Evolutionary conservation across 495 filamentous ascomycete species (phyloP).

Genomic region (Cryomyces minteri): DNA sequence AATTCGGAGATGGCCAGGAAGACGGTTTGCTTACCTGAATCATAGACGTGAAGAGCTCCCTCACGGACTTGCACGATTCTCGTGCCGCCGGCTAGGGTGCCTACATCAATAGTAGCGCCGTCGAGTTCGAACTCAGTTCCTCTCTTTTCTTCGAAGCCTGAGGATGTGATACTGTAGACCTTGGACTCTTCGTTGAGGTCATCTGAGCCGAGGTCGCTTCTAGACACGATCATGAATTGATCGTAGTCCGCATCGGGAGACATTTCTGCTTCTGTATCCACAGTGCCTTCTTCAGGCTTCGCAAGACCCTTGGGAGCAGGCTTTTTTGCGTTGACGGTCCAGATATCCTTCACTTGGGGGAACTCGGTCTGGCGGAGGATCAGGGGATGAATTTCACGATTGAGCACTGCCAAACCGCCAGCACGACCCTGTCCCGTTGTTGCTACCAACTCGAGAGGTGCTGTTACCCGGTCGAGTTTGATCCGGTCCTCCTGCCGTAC

Average conservation of each 20-base stretch:
- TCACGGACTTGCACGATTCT: slow-evolving; percentile 71
- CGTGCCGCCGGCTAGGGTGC: slow-evolving; percentile 50
- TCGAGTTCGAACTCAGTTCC: slow-evolving; percentile 81
- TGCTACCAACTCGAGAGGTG: slow-evolving; percentile 48
- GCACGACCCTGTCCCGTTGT: slow-evolving; percentile 49
- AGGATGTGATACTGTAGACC: slow-evolving; percentile 40
- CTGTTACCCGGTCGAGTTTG: neutral
- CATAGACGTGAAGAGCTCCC: slow-evolving; percentile 72
- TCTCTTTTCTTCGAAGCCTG: slow-evolving; percentile 42
- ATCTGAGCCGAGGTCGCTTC: slow-evolving; percentile 22
- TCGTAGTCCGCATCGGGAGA: slow-evolving; percentile 35
- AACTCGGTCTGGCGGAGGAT: slow-evolving; percentile 43
- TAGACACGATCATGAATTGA: slow-evolving; percentile 50
- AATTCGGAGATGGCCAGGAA: too few relatives aligned
- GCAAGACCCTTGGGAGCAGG: slow-evolving; percentile 33
- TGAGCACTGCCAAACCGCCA: slow-evolving; percentile 56
- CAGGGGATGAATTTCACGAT: slow-evolving; percentile 50
- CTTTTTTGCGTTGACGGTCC: slow-evolving; percentile 42
- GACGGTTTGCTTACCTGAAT: slow-evolving; percentile 42
- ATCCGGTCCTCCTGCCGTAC: neutral
- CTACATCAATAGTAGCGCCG: slow-evolving; percentile 66
- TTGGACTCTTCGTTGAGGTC: slow-evolving; percentile 34
- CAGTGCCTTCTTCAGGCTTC: slow-evolving; percentile 24
- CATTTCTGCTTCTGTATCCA: slow-evolving; percentile 20
- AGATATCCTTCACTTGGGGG: slow-evolving; percentile 39